phyloP scores from a whole-genome alignment of 2,329 filamentous ascomycete species.

The Botrytis cinerea region DNA sequence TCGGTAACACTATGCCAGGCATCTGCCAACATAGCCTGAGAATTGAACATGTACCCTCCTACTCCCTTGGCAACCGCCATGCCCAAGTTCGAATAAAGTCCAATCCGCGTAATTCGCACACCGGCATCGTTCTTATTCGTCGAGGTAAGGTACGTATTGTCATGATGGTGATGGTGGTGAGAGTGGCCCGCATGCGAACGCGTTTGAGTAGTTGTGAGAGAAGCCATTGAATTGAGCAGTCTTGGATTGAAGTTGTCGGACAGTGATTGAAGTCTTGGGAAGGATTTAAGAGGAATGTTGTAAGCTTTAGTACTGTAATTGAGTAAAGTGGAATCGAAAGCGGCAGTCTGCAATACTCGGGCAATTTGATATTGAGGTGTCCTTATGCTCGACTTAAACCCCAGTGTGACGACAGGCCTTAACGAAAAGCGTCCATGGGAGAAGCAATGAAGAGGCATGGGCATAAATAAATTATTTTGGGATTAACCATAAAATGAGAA shows the following conservation, averaged over 20 bases:
- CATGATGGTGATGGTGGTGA: slow-evolving; percentile 76
- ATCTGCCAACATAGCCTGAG: slow-evolving; percentile 88
- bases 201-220: slow-evolving; percentile 40
- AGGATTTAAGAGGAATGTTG: slow-evolving; percentile 30
- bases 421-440: slow-evolving; percentile 36
- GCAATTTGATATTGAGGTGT: slow-evolving; percentile 41
- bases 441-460: slow-evolving; percentile 36
- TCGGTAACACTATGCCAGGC: slow-evolving; percentile 95
- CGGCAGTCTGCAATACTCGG: slow-evolving; percentile 38
- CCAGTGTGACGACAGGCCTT: slow-evolving; percentile 35
- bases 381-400: slow-evolving; percentile 38
- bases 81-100: slow-evolving; percentile 82
- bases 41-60: slow-evolving; percentile 93
- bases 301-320: slow-evolving; percentile 31
- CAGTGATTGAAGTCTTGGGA: slow-evolving; percentile 35
- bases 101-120: slow-evolving; percentile 89
- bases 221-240: slow-evolving; percentile 37
- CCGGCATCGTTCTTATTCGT: slow-evolving; percentile 87
- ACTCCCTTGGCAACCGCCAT: slow-evolving; percentile 94
- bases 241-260: slow-evolving; percentile 31
- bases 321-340: slow-evolving; percentile 31
- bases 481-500: slow-evolving; percentile 1
- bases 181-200: slow-evolving; percentile 53
- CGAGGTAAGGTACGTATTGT: slow-evolving; percentile 80
- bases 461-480: slow-evolving; percentile 30